These are phyloP conservation scores for Saraca asoca DNA, from an alignment of 331 rosid species.

Conservation along the genomic window DNA sequence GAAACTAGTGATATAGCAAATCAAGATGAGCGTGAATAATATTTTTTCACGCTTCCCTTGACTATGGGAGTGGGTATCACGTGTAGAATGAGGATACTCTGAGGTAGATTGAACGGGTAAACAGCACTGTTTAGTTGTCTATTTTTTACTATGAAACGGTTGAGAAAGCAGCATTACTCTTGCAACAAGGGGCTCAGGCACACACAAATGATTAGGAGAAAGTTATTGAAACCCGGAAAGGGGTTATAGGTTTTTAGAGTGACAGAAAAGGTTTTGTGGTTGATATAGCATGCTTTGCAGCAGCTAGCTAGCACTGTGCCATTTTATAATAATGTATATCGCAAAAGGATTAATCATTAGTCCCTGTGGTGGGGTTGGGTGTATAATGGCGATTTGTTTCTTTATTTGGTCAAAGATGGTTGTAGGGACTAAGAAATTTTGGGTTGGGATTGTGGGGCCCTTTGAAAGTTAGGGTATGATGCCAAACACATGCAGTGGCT, in stretches of 20 bases:
- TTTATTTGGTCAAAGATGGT: slow-evolving; percentile 7
- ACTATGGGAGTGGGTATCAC: too few relatives aligned
- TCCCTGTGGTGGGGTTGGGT: neutral
- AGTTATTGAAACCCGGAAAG: slow-evolving; percentile 30
- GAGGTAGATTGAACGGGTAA: too few relatives aligned
- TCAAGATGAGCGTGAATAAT: too few relatives aligned
- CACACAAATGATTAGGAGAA: slow-evolving; percentile 13
- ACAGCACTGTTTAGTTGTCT: too few relatives aligned
- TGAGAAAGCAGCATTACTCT: too few relatives aligned
- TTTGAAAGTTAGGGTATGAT: neutral
- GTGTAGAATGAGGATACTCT: too few relatives aligned
- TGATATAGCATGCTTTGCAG: slow-evolving; percentile 16
- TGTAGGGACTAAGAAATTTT: neutral
- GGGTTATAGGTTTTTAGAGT: slow-evolving; percentile 22
- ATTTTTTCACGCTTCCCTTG: too few relatives aligned
- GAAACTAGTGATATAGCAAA: too few relatives aligned
- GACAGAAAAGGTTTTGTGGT: slow-evolving; percentile 22
- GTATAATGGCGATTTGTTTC: slow-evolving; percentile 15
- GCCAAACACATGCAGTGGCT: slow-evolving; percentile 33
- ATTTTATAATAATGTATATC: neutral
- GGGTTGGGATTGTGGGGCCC: slow-evolving; percentile 18
- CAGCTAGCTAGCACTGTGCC: neutral
- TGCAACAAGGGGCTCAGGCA: neutral
- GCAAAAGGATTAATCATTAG: neutral
- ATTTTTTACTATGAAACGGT: too few relatives aligned